A percentile compares a stretch with the other conserved stretches of the same genome.
phyloP scores from a whole-genome alignment of 164 flowering plant species.

The Tinospora cordifolia region DNA sequence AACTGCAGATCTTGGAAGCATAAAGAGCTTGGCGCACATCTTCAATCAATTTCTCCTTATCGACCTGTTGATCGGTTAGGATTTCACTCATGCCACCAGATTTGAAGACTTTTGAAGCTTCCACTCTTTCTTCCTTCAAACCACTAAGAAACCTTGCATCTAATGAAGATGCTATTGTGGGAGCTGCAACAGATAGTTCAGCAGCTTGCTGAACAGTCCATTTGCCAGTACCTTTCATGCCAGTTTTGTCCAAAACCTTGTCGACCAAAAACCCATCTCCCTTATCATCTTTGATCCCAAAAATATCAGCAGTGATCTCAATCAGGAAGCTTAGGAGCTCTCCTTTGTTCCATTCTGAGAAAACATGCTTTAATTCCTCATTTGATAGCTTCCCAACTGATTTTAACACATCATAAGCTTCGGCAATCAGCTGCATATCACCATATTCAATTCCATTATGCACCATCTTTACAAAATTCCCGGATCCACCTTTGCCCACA shows the following conservation, averaged over 20 bases:
- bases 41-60: slow-evolving; percentile 9
- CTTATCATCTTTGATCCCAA: slow-evolving; percentile 11
- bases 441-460: slow-evolving; percentile 14
- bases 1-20: slow-evolving; percentile 13
- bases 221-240: slow-evolving; percentile 15
- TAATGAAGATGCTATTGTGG: slow-evolving; percentile 11
- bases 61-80: slow-evolving; percentile 8
- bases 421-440: slow-evolving; percentile 13
- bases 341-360: slow-evolving; percentile 14
- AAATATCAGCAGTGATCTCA: slow-evolving; percentile 14
- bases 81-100: slow-evolving; percentile 10
- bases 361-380: slow-evolving; percentile 7
- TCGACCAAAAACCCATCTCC: slow-evolving; percentile 13
- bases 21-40: slow-evolving; percentile 14
- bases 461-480: slow-evolving; percentile 13
- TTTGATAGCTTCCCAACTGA: slow-evolving; percentile 14
- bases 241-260: slow-evolving; percentile 15
- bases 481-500: slow-evolving; percentile 11
- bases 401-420: slow-evolving; percentile 12
- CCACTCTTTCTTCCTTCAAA: slow-evolving; percentile 12
- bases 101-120: slow-evolving; percentile 13
- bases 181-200: slow-evolving; percentile 12
- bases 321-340: slow-evolving; percentile 14
- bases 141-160: slow-evolving; percentile 14
- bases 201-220: slow-evolving; percentile 17